These are phyloP conservation scores for Eucalyptus sideroxylon DNA, from an alignment of 345 rosid species.

Conservation along the genomic window DNA sequence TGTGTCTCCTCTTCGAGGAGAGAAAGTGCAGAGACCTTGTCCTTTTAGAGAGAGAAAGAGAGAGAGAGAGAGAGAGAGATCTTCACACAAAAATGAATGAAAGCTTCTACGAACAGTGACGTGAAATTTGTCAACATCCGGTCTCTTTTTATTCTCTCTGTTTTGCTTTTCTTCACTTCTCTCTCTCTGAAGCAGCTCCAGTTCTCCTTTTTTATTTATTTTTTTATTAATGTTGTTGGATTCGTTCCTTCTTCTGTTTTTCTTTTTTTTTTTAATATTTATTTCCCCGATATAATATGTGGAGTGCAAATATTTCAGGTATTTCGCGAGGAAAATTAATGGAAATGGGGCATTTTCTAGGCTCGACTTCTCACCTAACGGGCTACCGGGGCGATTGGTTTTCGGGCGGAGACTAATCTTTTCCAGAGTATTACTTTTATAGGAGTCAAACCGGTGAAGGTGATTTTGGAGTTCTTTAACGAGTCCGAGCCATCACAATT, in stretches of 20 bases:
- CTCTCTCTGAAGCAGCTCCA: background rate
- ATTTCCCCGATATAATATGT: background rate
- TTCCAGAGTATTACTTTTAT: background rate
- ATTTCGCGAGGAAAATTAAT: background rate
- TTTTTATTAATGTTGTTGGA: background rate
- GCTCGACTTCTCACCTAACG: background rate
- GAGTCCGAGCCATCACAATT: background rate
- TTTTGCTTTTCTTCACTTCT: conserved; percentile 38
- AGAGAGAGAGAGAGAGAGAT: conserved; percentile 31
- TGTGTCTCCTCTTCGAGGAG: conserved; percentile 5
- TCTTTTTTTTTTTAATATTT: background rate
- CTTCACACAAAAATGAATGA: conserved; percentile 67
- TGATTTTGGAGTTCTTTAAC: background rate
- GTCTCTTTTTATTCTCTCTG: conserved; percentile 60
- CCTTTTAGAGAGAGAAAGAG: conserved; percentile 12
- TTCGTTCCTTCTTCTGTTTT: background rate
- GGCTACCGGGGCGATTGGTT: background rate
- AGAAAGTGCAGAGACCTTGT: conserved; percentile 2
- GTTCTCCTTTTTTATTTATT: background rate
- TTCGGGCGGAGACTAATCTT: background rate
- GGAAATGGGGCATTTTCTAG: background rate
- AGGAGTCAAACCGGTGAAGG: background rate
- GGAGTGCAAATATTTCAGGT: background rate
- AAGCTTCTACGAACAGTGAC: conserved; percentile 79
- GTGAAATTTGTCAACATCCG: conserved; percentile 92